Conservation (phyloP, 148 eudicot genomes). For the Diospyros kaki region DNA sequence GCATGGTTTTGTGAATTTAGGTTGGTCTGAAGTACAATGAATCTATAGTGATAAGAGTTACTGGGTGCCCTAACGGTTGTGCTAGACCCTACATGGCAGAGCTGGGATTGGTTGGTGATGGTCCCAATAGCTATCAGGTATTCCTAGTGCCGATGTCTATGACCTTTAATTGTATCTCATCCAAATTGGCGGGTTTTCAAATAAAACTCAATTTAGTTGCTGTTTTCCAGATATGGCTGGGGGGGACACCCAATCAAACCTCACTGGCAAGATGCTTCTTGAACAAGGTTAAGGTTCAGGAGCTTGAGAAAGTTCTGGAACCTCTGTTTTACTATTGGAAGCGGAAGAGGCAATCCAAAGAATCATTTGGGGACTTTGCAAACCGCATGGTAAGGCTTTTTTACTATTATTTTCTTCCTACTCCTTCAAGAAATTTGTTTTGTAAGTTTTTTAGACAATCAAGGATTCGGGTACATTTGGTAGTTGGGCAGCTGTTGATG, state of each 20-base stretch:
- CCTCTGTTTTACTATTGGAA: conserved; percentile 84
- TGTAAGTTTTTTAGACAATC: too few relatives aligned
- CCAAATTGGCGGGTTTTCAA: background rate
- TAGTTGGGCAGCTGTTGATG: background rate
- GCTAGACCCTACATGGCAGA: conserved; percentile 99
- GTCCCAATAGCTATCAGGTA: conserved; percentile 99
- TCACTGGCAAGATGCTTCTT: conserved; percentile 61
- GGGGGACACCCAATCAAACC: conserved; percentile 85
- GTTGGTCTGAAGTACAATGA: conserved; percentile 85
- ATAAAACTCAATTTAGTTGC: background rate
- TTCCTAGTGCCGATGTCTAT: background rate
- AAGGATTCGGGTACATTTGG: background rate
- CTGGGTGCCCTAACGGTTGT: conserved; percentile 99
- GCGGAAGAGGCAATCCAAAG: conserved; percentile 44
- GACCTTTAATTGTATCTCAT: too few relatives aligned
- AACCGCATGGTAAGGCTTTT: conserved; percentile 57
- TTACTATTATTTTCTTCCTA: background rate
- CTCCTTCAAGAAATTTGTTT: background rate
- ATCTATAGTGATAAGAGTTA: conserved; percentile 73
- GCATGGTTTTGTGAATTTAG: conserved; percentile 30
- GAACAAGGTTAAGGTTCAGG: conserved; percentile 87
- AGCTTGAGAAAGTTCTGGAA: conserved; percentile 88
- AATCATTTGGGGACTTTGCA: conserved; percentile 82
- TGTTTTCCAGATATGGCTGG: conserved; percentile 74
- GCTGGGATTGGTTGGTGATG: conserved; percentile 98